Evolutionary conservation across 1,139 yeast species (phyloP).

Genomic region (Taiozyma sp.): DNA sequence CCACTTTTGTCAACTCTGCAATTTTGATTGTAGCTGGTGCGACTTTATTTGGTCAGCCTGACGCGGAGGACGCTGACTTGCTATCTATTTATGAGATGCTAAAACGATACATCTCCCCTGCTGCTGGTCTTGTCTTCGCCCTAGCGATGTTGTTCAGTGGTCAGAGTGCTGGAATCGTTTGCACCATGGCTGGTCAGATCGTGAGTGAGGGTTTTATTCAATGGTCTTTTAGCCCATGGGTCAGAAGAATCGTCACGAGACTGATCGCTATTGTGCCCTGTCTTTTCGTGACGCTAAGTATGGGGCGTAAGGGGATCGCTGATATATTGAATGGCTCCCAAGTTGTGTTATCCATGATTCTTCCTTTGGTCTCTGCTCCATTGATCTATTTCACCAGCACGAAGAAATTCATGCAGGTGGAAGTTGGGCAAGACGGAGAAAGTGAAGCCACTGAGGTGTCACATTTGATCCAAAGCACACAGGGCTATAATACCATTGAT

Average conservation of each 20-base stretch:
- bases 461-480: neutral
- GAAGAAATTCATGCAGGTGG: slow-evolving; percentile 72
- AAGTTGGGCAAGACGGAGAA: slow-evolving; percentile 23
- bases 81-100: slow-evolving; percentile 79
- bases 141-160: slow-evolving; percentile 92
- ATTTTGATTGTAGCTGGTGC: slow-evolving; percentile 85
- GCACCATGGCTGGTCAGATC: slow-evolving; percentile 96
- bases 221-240: slow-evolving; percentile 85
- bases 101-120: slow-evolving; percentile 69
- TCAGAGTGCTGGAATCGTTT: slow-evolving; percentile 96
- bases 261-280: slow-evolving; percentile 88
- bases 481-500: slow-evolving; percentile 3
- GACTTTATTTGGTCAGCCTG: slow-evolving; percentile 62
- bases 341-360: slow-evolving; percentile 75
- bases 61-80: slow-evolving; percentile 82
- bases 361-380: slow-evolving; percentile 92
- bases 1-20: slow-evolving; percentile 81
- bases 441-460: slow-evolving; percentile 1
- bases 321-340: slow-evolving; percentile 80
- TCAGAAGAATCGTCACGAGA: slow-evolving; percentile 79
- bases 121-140: slow-evolving; percentile 92
- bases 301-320: slow-evolving; percentile 86
- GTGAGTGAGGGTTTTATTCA: slow-evolving; percentile 89
- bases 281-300: slow-evolving; percentile 64
- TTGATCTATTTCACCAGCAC: slow-evolving; percentile 78